Base-by-base conservation (phyloP, 768 basidiomycete genomes). In the Boletus edulis region DNA sequence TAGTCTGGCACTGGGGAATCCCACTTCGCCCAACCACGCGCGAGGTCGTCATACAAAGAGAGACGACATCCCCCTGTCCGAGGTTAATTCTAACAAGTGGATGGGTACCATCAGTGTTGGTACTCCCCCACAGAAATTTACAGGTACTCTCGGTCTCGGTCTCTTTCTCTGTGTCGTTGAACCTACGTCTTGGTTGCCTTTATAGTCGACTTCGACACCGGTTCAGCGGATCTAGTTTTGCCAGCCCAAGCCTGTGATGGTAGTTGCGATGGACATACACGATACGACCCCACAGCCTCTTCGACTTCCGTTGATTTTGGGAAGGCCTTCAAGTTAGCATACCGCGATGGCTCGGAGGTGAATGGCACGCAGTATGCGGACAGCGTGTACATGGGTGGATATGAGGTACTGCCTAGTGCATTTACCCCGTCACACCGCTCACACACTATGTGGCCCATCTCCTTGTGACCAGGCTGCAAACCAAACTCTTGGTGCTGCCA, bases 151-250 rank as follows among this genome's bases (percentile, higher is more conserved):
- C 4, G 7, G 8, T 43, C 15, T 48, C 4, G 7, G 8, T 9
- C 15, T 24, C 29, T 54, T 47, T 22, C 12, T 27, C 51, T n/a
- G 27, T 32, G 34, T 40, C 44, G 14, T n/a, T 50, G 35, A 40
- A 52, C 20, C 9, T 34, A 39, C 17, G 2, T 22, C 32, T 40
- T 29, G 29, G 15, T 20, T n/a, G 6, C 39, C 40, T 40, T 45
- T 54, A n/a, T 53, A 78, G 78, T 82, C 41, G 78, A 80, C 61
- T 79, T 81, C 53, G 81, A 81, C 60, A 81, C 80, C 17, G 79
- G 81, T 27, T 81, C 78, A 41, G 70, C 76, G 44, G 82, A 84
- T 65, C 65, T 81, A 10, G 72, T 83, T 62, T 59, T 80, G 31
- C 75, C 78, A 10, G 56, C 56, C 3, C 17, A 62, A 29, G 27